Evolutionary conservation across 108 stramenopile species (phyloP).

Genomic region (Pseudonitzschia delicatissima): DNA sequence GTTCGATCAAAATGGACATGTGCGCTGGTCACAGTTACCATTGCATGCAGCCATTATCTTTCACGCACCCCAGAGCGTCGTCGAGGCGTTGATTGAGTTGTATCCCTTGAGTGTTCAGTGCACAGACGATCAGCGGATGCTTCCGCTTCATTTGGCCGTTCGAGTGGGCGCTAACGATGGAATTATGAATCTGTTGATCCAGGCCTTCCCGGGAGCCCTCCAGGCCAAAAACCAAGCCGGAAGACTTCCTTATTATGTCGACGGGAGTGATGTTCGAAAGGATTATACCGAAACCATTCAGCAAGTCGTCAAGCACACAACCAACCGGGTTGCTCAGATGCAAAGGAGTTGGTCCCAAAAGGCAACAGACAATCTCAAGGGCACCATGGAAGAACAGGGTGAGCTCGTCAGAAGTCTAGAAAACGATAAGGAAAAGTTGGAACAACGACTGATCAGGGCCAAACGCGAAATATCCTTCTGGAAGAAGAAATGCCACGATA

Average conservation of each 20-base stretch:
- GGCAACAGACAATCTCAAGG: not conserved
- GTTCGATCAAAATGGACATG: constrained; percentile 28
- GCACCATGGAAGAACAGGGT: not conserved
- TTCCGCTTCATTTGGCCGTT: constrained; percentile 56
- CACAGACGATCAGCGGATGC: constrained; percentile 52
- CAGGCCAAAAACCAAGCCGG: constrained; percentile 45
- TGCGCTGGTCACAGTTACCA: constrained; percentile 55
- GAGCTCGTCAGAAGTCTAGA: not conserved
- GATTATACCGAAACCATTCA: not conserved
- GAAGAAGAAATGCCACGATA: too few species aligned
- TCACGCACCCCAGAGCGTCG: constrained; percentile 34
- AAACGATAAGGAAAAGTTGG: not conserved
- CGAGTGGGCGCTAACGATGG: constrained; percentile 31
- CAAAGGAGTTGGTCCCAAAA: not conserved
- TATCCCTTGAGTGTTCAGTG: constrained; percentile 46
- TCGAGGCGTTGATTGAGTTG: constrained; percentile 34
- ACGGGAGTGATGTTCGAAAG: not conserved
- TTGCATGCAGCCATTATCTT: constrained; percentile 56
- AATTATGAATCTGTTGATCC: constrained; percentile 49
- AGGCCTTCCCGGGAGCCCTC: constrained; percentile 58
- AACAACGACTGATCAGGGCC: not conserved
- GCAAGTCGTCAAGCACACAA: not conserved
- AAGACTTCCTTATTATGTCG: constrained; percentile 24
- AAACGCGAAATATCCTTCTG: not conserved
- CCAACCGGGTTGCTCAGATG: not conserved